A percentile compares a stretch with the other conserved stretches of the same genome.
These are phyloP conservation scores for Erythrobasidium yunnanense DNA, from an alignment of 768 basidiomycete species.

Conservation along the genomic window DNA sequence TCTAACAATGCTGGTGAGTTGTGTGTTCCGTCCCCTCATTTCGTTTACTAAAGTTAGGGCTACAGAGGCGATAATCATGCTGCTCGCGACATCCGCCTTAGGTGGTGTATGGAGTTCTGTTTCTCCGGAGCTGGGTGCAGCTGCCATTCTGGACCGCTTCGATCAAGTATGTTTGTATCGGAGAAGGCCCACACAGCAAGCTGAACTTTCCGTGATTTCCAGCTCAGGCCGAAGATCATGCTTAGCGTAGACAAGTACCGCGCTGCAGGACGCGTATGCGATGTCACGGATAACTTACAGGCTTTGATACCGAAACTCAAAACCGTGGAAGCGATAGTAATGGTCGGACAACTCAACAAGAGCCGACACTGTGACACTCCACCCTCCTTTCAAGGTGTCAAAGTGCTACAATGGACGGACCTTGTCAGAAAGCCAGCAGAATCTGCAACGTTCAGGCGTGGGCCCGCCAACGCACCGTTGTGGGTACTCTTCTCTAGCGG, in stretches of 20 bases:
- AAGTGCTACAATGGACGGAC: neutral
- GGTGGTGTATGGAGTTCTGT: neutral
- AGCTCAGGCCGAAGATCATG: conserved; percentile 35
- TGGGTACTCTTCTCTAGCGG: conserved; percentile 26
- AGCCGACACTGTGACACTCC: neutral
- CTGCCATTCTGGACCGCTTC: conserved; percentile 25
- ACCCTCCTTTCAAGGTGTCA: neutral
- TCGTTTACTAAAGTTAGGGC: neutral
- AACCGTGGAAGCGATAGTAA: conserved; percentile 8
- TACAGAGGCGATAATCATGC: conserved; percentile 29
- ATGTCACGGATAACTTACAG: conserved; percentile 12
- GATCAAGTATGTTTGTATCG: neutral
- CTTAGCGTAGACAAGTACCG: conserved; percentile 33
- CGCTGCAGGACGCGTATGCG: conserved; percentile 30
- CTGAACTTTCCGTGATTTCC: neutral
- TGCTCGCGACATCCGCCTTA: conserved; percentile 25
- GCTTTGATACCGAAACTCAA: neutral
- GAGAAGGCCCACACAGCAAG: neutral
- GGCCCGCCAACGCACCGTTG: conserved; percentile 23
- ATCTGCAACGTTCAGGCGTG: conserved; percentile 16
- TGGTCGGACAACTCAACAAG: conserved; percentile 26
- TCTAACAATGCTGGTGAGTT: conserved; percentile 28
- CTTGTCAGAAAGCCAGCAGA: conserved; percentile 12
- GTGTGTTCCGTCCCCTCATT: neutral
- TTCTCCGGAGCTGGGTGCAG: conserved; percentile 20